Evolutionary conservation across 352 stramenopile species (phyloP), one percentile per base, ranked within the genome.

Genomic region (Phytophthora europaea): DNA sequence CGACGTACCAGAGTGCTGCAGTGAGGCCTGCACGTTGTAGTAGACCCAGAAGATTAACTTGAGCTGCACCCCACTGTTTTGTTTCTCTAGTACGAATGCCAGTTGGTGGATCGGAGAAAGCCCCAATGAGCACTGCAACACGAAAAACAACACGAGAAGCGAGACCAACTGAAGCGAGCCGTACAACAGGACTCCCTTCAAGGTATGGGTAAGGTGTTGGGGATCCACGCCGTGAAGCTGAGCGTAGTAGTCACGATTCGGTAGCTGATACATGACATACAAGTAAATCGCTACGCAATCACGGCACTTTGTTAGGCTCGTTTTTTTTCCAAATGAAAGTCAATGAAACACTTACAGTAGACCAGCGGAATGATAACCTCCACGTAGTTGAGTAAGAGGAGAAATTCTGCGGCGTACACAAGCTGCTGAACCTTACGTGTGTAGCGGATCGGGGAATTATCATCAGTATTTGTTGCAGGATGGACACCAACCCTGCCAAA

Each of bases 341-440:
- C 12, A 51, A 51, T 51, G 18, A 16, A 51, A 3, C 43, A 51
- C 43, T 51, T 22, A 51, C 43, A 51, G 43, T 51, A 51, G 43
- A 51, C 18, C 3, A 51, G 43, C 6, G 43, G 43, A 7, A 51
- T 26, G n/a, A 51, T 51, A 20, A 51, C 43, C 43, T 51, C 43
- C 16, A 51, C 43, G n/a, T 51, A 51, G n/a, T 51, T 51, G 43
- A 51, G 43, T 18, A 51, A 23, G 18, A 51, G 43, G n/a, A 51
- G 43, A 20, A 51, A 51, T 23, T 51, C 43, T 13, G 43, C 43
- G 2, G n/a, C 43, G 20, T 51, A 51, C 8, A 51, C 43, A 23
- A 51, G 16, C 20, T 51, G 16, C n/a, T 51, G 43, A 22, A 51
- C 43, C n/a, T 51, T 51, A 18, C 43, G n/a, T 3, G 18, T 51